These are phyloP conservation scores for Tilletiopsis washingtonensis DNA, from an alignment of 1,284 basidiomycete genomes.

Conservation along the genomic window DNA sequence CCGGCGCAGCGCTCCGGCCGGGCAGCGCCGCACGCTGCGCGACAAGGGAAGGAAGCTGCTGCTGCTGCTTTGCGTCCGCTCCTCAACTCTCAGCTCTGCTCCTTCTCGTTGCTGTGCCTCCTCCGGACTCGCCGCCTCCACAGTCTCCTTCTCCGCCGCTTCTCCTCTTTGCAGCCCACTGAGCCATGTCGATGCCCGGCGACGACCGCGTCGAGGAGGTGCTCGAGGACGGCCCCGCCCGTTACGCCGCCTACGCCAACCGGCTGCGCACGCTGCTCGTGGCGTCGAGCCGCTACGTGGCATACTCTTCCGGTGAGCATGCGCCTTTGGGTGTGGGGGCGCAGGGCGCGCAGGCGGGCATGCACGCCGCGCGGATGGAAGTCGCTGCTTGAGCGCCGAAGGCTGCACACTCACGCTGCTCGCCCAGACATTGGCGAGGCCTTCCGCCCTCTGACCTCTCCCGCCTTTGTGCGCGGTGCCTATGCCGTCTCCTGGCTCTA, in stretches of 20 bases:
- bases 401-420: neutral
- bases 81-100: no score
- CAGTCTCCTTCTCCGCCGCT: neutral
- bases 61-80: no score
- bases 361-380: no score
- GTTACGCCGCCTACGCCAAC: constrained; percentile 35
- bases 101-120: no score
- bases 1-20: no score
- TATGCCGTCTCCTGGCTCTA: constrained; percentile 78
- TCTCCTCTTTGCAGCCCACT: neutral
- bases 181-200: constrained; percentile 5
- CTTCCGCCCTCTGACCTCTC: constrained; percentile 76
- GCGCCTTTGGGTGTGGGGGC: neutral
- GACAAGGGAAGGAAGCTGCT: no score
- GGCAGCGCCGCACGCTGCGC: no score
- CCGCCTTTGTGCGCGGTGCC: constrained; percentile 67
- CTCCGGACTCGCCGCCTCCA: no score
- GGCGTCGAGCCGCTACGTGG: constrained; percentile 21
- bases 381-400: neutral
- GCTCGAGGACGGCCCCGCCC: constrained; percentile 24
- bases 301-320: neutral
- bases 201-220: constrained; percentile 3
- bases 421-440: constrained; percentile 80
- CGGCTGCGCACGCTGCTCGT: constrained; percentile 34
- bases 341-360: no score